Conservation (phyloP, 2,329 filamentous ascomycete species). For the Hypoxylon sp. region DNA sequence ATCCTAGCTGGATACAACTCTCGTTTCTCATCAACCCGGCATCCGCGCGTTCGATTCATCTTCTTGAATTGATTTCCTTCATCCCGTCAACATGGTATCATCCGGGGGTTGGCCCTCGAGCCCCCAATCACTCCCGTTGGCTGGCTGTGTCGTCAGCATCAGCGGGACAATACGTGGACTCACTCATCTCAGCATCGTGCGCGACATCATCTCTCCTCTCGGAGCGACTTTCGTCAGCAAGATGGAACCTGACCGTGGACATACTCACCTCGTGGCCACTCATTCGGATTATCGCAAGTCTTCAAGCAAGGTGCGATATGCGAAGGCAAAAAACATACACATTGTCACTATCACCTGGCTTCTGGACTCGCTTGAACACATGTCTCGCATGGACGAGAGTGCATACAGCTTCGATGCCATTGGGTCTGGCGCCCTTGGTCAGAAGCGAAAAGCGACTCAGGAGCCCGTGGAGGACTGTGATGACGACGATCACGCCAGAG, state of each 20-base stretch:
- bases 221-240: slow-evolving; percentile 65
- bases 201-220: slow-evolving; percentile 60
- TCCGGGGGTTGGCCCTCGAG: too few relatives aligned
- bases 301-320: slow-evolving; percentile 67
- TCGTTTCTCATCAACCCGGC: background rate
- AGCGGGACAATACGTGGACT: slow-evolving; percentile 72
- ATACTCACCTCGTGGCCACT: slow-evolving; percentile 72
- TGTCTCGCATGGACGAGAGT: slow-evolving; percentile 57
- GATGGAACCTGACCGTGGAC: slow-evolving; percentile 64
- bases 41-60: background rate
- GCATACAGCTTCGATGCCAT: slow-evolving; percentile 48
- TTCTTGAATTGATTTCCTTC: background rate
- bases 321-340: slow-evolving; percentile 62
- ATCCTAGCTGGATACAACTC: background rate
- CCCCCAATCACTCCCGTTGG: slow-evolving; percentile 6
- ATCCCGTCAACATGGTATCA: background rate
- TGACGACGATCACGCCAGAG: slow-evolving; percentile 48
- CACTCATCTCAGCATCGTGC: slow-evolving; percentile 66
- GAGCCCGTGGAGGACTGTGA: slow-evolving; percentile 42
- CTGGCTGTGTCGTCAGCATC: slow-evolving; percentile 67
- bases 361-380: slow-evolving; percentile 65
- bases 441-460: slow-evolving; percentile 47
- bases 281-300: slow-evolving; percentile 66
- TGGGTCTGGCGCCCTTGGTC: slow-evolving; percentile 23
- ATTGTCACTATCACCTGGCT: slow-evolving; percentile 75